phyloP scores from a whole-genome alignment of 179 eudicot genomes.

The Vitellaria paradoxa region DNA sequence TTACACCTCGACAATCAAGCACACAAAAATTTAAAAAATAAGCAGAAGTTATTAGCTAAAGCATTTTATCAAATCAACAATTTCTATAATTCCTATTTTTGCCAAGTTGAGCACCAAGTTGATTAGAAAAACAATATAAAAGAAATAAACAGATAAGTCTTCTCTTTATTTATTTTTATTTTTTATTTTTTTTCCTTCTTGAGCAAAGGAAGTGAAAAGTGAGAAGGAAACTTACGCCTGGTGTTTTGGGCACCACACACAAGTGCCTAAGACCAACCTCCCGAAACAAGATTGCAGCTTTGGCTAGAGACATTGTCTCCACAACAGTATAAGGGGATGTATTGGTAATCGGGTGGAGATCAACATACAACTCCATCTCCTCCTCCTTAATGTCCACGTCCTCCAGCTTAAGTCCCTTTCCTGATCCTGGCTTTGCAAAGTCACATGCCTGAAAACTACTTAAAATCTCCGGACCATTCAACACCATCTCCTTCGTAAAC shows the following conservation, averaged over 20 bases:
- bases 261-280: slow-evolving; percentile 87
- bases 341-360: slow-evolving; percentile 91
- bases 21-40: no score
- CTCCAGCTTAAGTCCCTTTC: slow-evolving; percentile 80
- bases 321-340: slow-evolving; percentile 89
- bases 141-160: not conserved
- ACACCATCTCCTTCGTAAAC: slow-evolving; percentile 46
- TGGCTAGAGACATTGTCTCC: slow-evolving; percentile 94
- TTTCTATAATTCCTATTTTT: no score
- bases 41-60: no score
- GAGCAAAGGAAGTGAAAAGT: not conserved
- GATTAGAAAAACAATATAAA: not conserved
- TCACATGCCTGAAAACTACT: slow-evolving; percentile 59
- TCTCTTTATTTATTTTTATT: no score
- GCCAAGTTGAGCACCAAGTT: not conserved
- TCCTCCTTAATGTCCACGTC: slow-evolving; percentile 62
- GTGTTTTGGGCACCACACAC: slow-evolving; percentile 94
- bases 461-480: slow-evolving; percentile 50
- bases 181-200: no score
- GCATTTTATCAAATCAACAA: no score
- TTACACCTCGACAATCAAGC: no score
- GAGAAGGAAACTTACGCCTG: slow-evolving; percentile 47
- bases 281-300: slow-evolving; percentile 87
- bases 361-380: slow-evolving; percentile 88
- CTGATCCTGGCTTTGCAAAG: slow-evolving; percentile 92